Conservation (phyloP, 2,329 filamentous ascomycete species). For the Microdochium bolleyi region DNA sequence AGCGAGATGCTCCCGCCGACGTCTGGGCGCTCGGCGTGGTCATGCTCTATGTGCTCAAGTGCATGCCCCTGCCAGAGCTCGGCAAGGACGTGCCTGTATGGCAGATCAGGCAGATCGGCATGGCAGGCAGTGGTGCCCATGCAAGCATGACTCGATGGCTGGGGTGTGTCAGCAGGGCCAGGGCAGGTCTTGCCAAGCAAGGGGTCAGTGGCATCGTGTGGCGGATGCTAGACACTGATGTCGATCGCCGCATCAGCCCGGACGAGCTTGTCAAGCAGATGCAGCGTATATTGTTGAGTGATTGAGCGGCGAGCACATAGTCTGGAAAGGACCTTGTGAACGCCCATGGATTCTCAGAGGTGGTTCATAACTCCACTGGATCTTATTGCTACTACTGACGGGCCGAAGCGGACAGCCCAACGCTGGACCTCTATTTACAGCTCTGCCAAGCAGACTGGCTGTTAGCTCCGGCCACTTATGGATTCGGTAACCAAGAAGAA, state of each 20-base stretch:
- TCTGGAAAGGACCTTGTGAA: too few species aligned
- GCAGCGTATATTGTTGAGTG: neutral
- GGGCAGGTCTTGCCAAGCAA: neutral
- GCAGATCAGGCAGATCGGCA: neutral
- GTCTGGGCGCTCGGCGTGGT: constrained; percentile 2
- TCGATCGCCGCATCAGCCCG: neutral
- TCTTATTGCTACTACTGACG: too few species aligned
- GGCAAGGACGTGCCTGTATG: neutral
- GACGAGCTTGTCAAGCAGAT: neutral
- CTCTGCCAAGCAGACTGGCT: too few species aligned
- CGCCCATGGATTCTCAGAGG: too few species aligned
- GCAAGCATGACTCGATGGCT: neutral
- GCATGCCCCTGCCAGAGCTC: neutral
- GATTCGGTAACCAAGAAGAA: too few species aligned
- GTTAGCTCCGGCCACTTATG: too few species aligned
- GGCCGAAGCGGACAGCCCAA: too few species aligned
- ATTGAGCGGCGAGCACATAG: too few species aligned
- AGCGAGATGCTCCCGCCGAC: neutral
- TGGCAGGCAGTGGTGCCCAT: neutral
- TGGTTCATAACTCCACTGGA: too few species aligned
- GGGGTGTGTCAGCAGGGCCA: neutral
- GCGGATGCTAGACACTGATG: neutral
- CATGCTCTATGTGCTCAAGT: constrained; percentile 1
- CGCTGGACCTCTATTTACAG: too few species aligned
- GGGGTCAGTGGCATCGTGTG: neutral